Percentiles rank a stretch among this genome's conserved stretches.
Evolutionary conservation across 805 yeast genomes (phyloP).

Genomic region (Naumovozyma dairenensis): DNA sequence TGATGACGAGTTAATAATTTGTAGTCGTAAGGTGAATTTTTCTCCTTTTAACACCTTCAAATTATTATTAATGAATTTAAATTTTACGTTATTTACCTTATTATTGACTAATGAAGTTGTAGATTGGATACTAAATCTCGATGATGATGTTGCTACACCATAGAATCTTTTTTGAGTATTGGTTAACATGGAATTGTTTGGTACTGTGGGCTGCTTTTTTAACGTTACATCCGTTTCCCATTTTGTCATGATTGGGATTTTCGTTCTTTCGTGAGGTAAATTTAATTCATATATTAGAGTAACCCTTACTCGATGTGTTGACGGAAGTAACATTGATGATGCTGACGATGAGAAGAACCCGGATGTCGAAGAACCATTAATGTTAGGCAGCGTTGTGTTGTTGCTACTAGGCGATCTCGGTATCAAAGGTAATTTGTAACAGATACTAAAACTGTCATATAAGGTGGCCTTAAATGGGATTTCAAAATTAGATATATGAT

Average conservation of each 20-base stretch:
- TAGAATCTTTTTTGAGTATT: conserved; percentile 9
- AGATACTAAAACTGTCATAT: conserved; percentile 22
- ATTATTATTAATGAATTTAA: conserved; percentile 19
- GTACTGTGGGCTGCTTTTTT: conserved; percentile 9
- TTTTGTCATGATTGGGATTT: conserved; percentile 16
- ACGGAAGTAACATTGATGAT: too few relatives aligned
- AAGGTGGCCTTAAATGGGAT: conserved; percentile 16
- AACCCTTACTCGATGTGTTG: conserved; percentile 20
- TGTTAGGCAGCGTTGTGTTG: too few relatives aligned
- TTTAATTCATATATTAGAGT: conserved; percentile 13
- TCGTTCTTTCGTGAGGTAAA: conserved; percentile 1
- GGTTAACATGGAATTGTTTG: conserved; percentile 1
- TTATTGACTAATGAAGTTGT: conserved; percentile 15
- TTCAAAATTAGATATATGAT: conserved; percentile 16
- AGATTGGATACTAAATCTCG: conserved; percentile 6
- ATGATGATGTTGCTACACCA: conserved; percentile 5
- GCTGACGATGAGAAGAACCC: too few relatives aligned
- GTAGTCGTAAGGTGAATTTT: conserved; percentile 18
- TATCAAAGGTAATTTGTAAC: conserved; percentile 20
- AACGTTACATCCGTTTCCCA: conserved; percentile 29
- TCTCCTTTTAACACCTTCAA: conserved; percentile 16
- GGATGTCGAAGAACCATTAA: too few relatives aligned
- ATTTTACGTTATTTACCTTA: conserved; percentile 18
- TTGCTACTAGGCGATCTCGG: too few relatives aligned
- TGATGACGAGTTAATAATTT: conserved; percentile 22